Percentiles rank a stretch among this genome's conserved stretches.
Evolutionary conservation across 139 green algal species (phyloP).

Genomic region (Chlorella sorokiniana): DNA sequence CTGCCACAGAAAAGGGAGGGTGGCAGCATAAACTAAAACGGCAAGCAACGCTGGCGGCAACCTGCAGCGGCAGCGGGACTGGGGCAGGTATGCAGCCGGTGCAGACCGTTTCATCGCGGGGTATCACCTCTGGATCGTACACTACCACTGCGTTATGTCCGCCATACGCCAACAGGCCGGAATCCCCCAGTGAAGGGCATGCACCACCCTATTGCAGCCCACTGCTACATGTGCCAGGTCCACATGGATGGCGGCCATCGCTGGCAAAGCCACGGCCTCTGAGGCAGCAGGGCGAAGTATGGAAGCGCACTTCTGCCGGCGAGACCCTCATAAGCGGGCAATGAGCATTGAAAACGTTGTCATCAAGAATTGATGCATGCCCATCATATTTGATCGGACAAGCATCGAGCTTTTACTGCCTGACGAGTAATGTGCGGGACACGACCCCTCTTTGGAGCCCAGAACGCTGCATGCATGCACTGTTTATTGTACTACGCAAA

Average conservation of each 20-base stretch:
- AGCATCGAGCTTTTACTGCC: too few relatives aligned
- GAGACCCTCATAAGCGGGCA: too few relatives aligned
- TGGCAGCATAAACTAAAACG: background rate
- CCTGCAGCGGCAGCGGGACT: background rate
- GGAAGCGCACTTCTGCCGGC: too few relatives aligned
- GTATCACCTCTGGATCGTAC: conserved; percentile 68
- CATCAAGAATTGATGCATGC: too few relatives aligned
- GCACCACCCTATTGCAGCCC: conserved; percentile 71
- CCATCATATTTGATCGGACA: too few relatives aligned
- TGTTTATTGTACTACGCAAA: background rate
- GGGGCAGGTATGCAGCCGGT: background rate
- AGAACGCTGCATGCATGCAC: background rate
- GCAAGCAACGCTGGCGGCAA: background rate
- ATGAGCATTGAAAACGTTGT: too few relatives aligned
- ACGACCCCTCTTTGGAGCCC: too few relatives aligned
- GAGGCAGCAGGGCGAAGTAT: background rate
- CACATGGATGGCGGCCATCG: background rate
- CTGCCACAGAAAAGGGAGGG: conserved; percentile 37
- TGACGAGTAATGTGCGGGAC: too few relatives aligned
- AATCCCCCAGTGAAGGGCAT: conserved; percentile 69
- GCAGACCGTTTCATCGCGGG: background rate
- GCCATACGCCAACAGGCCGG: conserved; percentile 71
- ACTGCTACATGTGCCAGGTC: conserved; percentile 54
- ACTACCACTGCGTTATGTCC: conserved; percentile 66
- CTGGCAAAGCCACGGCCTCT: background rate